Evolutionary conservation across 176 grass and related monocot genomes (phyloP).

Genomic region (Carex littledalei): DNA sequence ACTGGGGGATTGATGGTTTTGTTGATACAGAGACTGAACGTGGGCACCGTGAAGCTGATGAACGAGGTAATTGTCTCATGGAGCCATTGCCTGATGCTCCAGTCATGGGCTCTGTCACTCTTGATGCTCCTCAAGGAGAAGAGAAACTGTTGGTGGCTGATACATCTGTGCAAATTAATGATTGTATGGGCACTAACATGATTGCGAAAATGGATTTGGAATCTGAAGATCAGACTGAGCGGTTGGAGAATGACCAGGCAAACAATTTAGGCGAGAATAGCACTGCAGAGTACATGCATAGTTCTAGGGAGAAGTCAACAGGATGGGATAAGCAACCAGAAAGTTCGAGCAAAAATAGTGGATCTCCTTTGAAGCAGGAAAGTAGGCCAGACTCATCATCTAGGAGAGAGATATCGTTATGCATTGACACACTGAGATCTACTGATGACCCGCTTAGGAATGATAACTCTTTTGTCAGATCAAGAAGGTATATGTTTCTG

Average conservation of each 20-base stretch:
- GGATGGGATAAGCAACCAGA: constrained; percentile 73
- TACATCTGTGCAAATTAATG: background rate
- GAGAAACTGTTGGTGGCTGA: constrained; percentile 3
- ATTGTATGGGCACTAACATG: background rate
- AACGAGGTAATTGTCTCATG: constrained; percentile 38
- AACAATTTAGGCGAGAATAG: constrained; percentile 24
- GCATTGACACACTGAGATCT: constrained; percentile 31
- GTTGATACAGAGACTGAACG: constrained; percentile 38
- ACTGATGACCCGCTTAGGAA: constrained; percentile 38
- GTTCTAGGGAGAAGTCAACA: constrained; percentile 40
- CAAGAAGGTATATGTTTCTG: constrained; percentile 48
- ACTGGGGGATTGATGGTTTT: constrained; percentile 50
- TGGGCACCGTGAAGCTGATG: constrained; percentile 25
- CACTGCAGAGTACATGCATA: constrained; percentile 31
- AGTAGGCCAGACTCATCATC: constrained; percentile 22
- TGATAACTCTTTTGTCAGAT: constrained; percentile 27
- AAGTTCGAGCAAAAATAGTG: constrained; percentile 28
- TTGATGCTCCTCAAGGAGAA: constrained; percentile 31
- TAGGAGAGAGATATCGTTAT: constrained; percentile 38
- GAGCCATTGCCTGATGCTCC: constrained; percentile 21
- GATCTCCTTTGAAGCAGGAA: constrained; percentile 26
- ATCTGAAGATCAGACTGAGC: background rate
- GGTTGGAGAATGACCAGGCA: background rate
- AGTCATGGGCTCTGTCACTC: background rate
- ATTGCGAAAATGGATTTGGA: constrained; percentile 1